A percentile compares a stretch with the other conserved stretches of the same genome.
Evolutionary conservation across 345 rosid species (phyloP).

Genomic region (Salix viminalis): DNA sequence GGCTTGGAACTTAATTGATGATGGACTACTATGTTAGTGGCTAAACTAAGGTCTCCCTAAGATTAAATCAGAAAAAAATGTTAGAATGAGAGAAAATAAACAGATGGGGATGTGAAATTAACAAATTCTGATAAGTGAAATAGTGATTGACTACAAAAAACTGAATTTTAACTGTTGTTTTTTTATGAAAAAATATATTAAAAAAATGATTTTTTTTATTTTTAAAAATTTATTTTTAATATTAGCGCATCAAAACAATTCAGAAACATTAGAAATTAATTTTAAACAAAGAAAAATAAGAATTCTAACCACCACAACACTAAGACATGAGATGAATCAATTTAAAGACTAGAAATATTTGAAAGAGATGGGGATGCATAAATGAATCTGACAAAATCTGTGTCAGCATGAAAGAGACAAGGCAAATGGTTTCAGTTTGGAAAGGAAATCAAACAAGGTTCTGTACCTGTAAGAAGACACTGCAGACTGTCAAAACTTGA

Average conservation of each 20-base stretch:
- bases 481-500: constrained; percentile 20
- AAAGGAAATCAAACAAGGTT: neutral
- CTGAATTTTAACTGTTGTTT: too few species aligned
- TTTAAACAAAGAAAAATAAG: too few species aligned
- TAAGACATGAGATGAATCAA: neutral
- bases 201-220: too few species aligned
- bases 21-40: neutral
- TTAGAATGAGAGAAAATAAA: neutral
- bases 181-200: too few species aligned
- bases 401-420: neutral
- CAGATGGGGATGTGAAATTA: too few species aligned
- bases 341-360: neutral
- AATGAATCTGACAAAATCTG: neutral
- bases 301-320: neutral
- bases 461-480: constrained; percentile 34
- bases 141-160: neutral
- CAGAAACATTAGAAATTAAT: too few species aligned
- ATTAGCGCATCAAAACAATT: too few species aligned
- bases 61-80: neutral
- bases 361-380: neutral
- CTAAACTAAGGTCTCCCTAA: neutral
- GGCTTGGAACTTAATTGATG: neutral
- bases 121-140: neutral
- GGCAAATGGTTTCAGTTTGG: neutral
- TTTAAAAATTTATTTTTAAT: too few species aligned